Evolutionary conservation across 495 filamentous ascomycete genomes (phyloP).

Genomic region (Penicillium dipodomyicola): DNA sequence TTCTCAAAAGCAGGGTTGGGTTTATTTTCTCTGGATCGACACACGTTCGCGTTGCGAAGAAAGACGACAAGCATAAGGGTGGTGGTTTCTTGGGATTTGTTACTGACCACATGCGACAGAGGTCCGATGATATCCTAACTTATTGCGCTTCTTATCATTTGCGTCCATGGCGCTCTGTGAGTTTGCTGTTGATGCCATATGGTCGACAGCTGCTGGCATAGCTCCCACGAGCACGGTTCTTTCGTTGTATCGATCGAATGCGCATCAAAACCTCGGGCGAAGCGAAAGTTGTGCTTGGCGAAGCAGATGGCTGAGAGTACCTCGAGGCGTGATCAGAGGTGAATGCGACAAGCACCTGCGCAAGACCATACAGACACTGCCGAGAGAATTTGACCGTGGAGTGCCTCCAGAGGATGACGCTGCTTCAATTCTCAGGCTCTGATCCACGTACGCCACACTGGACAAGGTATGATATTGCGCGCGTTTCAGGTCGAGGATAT

Average conservation of each 20-base stretch:
- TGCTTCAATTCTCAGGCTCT: slow-evolving; percentile 9
- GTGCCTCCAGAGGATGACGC: slow-evolving; percentile 18
- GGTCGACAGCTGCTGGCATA: slow-evolving; percentile 53
- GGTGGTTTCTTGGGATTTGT: neutral
- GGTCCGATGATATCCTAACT: slow-evolving; percentile 94
- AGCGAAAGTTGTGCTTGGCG: slow-evolving; percentile 13
- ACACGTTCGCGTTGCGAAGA: neutral
- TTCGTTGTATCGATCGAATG: slow-evolving; percentile 35
- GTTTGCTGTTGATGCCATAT: slow-evolving; percentile 65
- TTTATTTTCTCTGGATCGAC: neutral
- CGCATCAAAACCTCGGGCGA: slow-evolving; percentile 32
- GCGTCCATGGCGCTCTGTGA: slow-evolving; percentile 54
- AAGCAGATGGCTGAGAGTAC: slow-evolving; percentile 4
- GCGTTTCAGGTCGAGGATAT: slow-evolving; percentile 22
- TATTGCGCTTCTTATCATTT: slow-evolving; percentile 87
- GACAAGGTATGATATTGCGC: slow-evolving; percentile 21
- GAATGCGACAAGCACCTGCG: slow-evolving; percentile 11
- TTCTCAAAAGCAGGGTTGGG: neutral
- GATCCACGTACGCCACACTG: slow-evolving; percentile 27
- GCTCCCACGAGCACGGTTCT: slow-evolving; percentile 31
- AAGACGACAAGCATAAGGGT: neutral
- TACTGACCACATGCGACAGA: slow-evolving; percentile 96
- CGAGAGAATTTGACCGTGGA: slow-evolving; percentile 3
- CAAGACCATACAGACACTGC: slow-evolving; percentile 22
- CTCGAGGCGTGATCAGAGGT: slow-evolving; percentile 10